A percentile compares a stretch with the other conserved stretches of the same genome.
phyloP scores from a whole-genome alignment of 208 protist genomes.

The Borovskyia barvae region DNA sequence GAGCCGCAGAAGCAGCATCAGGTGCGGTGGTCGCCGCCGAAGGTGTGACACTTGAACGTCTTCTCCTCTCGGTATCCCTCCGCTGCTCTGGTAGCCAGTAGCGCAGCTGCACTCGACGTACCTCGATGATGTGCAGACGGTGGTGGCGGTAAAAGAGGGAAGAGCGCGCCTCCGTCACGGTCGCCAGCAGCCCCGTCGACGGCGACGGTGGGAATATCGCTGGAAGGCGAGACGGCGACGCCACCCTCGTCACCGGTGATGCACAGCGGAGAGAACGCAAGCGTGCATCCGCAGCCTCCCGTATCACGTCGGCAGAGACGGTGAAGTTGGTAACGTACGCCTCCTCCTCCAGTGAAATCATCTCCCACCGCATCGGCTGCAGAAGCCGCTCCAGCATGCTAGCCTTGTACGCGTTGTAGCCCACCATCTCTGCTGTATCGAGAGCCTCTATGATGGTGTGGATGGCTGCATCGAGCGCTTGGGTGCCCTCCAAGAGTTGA shows the following conservation, averaged over 20 bases:
- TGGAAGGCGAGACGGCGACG: background rate
- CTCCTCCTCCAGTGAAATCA: slow-evolving; percentile 29
- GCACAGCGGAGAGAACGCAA: slow-evolving; percentile 3
- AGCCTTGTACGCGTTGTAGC: slow-evolving; percentile 74
- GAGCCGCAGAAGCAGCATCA: background rate
- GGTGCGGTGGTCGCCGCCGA: no score
- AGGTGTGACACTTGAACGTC: no score
- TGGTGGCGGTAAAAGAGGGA: slow-evolving; percentile 24
- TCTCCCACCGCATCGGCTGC: slow-evolving; percentile 46
- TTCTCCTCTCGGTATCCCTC: background rate
- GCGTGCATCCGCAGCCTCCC: slow-evolving; percentile 11
- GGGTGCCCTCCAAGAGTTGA: slow-evolving; percentile 23
- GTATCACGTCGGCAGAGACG: slow-evolving; percentile 13
- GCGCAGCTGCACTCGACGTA: slow-evolving; percentile 27
- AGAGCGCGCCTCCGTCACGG: background rate
- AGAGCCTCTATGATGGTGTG: slow-evolving; percentile 32
- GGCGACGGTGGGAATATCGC: background rate
- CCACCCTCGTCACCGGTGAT: background rate
- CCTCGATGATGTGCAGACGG: slow-evolving; percentile 17
- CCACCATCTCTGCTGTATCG: slow-evolving; percentile 47
- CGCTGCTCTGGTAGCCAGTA: slow-evolving; percentile 3
- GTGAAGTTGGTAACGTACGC: slow-evolving; percentile 28
- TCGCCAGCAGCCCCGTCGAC: background rate
- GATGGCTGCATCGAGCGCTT: slow-evolving; percentile 32
- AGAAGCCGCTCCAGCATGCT: slow-evolving; percentile 59